These are phyloP conservation scores for Pseudogymnoascus sp. DNA, from an alignment of 2,329 filamentous ascomycete genomes.

Conservation along the genomic window DNA sequence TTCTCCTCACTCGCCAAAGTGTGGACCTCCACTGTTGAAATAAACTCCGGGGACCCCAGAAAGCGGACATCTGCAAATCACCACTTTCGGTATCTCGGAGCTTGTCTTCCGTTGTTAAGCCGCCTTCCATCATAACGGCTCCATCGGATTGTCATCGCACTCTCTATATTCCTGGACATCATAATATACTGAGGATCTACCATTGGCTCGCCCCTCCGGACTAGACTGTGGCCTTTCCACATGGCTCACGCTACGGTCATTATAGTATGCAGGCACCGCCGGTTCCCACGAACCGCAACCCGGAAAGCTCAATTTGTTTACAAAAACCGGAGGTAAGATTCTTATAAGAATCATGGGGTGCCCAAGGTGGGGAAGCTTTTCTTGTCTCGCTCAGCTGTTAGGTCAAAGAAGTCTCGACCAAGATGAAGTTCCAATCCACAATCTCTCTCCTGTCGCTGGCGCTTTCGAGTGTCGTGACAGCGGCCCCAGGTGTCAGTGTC, in stretches of 20 bases:
- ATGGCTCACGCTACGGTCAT: background rate
- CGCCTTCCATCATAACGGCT: background rate
- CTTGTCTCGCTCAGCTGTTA: background rate
- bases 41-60: background rate
- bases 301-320: background rate
- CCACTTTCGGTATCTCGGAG: background rate
- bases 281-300: conserved; percentile 1
- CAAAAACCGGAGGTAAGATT: background rate
- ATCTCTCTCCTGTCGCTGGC: conserved; percentile 2
- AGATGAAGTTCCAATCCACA: conserved; percentile 5
- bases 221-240: background rate
- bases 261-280: background rate
- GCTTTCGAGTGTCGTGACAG: background rate
- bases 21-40: background rate
- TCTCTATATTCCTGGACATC: background rate
- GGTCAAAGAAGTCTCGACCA: background rate
- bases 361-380: background rate
- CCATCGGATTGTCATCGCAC: background rate
- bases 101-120: background rate
- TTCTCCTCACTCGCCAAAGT: background rate
- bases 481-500: background rate
- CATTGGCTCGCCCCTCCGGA: background rate
- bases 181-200: background rate
- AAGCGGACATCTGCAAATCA: background rate
- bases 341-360: conserved; percentile 4